Base-by-base conservation (phyloP, 2,329 filamentous ascomycete genomes). In the Tolypocladium inflatum region DNA sequence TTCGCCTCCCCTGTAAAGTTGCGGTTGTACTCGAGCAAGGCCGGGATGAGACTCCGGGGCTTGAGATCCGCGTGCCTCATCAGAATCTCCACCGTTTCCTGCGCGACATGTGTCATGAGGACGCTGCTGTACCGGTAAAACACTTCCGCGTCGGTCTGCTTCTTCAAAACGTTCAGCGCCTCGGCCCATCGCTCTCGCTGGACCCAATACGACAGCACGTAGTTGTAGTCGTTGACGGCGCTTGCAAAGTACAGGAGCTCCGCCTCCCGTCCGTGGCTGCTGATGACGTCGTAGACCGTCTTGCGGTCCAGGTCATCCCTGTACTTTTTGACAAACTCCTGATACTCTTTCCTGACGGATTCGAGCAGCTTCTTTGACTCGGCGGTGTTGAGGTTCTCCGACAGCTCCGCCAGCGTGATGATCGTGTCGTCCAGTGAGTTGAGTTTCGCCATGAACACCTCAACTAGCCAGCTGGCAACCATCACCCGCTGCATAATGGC, bases 71-170 rank as follows among this genome's bases (percentile, higher is more conserved):
- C 80, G 68, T 97, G 93, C 41, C 94, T 85, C 89, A 96, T 97
- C 67, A 99, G 76, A 39, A 99, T 91, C 64, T 99, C 93, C n/a
- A 97, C 89, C 30, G 96, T 78, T 56, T 96, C 92, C 7, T 87
- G 82, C 0, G 93, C 85, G 4, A 87, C 87, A 69, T 97, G 90
- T 19, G 86, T 88, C 88, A 99, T 96, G 54, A 99, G 81, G n/a
- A 97, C 92, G 67, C 88, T 96, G 76, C 91, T 94, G 72, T 97
- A 97, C 62, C 90, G 88, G 77, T 97, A 97, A 74, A 97, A 99
- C 52, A 96, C 90, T 55, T 96, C 91, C 0, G 90, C 84, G 55
- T 96, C 89, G 6, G 87, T 96, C 74, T 99, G 94, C 72, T 89
- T 91, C 76, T 97, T 96, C 56, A 99, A 79, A 45, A 97, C 91